phyloP scores from a whole-genome alignment of 2,329 filamentous ascomycete genomes.

The Exophiala sp. region DNA sequence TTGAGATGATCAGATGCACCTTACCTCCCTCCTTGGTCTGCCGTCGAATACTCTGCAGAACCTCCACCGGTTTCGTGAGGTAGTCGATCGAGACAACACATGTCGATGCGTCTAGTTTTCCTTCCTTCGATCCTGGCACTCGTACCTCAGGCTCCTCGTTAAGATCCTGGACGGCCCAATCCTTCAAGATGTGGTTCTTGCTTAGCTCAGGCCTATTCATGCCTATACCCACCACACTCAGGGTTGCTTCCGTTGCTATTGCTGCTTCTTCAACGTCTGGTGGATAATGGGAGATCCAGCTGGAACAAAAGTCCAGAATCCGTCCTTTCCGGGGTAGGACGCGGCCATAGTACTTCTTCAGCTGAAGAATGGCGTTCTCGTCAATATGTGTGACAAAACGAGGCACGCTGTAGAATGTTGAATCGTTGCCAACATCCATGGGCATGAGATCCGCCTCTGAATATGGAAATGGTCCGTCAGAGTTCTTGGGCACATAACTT shows the following conservation, averaged over 20 bases:
- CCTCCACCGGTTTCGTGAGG: constrained; percentile 42
- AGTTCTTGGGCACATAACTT: constrained; percentile 22
- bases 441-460: constrained; percentile 26
- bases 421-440: constrained; percentile 27
- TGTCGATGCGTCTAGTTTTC: constrained; percentile 41
- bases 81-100: constrained; percentile 51
- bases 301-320: constrained; percentile 48
- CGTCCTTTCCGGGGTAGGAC: constrained; percentile 39
- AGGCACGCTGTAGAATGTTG: constrained; percentile 32
- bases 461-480: constrained; percentile 27
- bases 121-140: constrained; percentile 9
- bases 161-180: constrained; percentile 40
- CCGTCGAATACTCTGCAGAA: constrained; percentile 40
- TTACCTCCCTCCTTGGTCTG: constrained; percentile 40
- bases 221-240: constrained; percentile 45
- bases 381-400: constrained; percentile 52
- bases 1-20: constrained; percentile 48
- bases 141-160: constrained; percentile 37
- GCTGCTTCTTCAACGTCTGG: constrained; percentile 27
- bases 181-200: constrained; percentile 37
- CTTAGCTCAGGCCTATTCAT: constrained; percentile 45
- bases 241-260: constrained; percentile 25
- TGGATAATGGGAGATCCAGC: constrained; percentile 48
- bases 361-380: constrained; percentile 42
- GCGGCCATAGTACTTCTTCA: constrained; percentile 44